These are phyloP conservation scores for Phlyctochytrium arcticum DNA, from an alignment of 192 early-diverging fungal genomes.

Conservation along the genomic window DNA sequence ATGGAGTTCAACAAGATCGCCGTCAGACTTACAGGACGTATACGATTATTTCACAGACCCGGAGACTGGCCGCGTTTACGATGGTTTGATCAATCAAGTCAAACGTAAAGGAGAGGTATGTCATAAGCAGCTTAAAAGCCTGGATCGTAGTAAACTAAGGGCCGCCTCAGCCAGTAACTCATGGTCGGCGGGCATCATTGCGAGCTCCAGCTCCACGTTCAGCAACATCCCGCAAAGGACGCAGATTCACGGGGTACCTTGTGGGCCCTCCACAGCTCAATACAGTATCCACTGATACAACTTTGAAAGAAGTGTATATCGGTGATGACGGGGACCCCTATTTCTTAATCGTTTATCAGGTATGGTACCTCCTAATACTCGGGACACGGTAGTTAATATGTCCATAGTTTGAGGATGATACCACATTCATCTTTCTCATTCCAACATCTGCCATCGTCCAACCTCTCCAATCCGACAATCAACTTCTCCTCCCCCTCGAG, in stretches of 20 bases:
- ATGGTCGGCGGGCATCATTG: no score
- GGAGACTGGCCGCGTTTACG: constrained; percentile 34
- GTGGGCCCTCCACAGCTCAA: constrained; percentile 20
- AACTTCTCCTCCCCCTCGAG: neutral
- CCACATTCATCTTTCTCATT: constrained; percentile 16
- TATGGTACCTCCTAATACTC: neutral
- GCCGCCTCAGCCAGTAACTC: no score
- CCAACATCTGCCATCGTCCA: neutral
- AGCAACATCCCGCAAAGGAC: neutral
- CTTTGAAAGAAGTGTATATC: constrained; percentile 18
- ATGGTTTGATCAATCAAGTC: constrained; percentile 35
- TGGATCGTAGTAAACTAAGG: neutral
- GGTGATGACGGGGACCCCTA: neutral
- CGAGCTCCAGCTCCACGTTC: no score
- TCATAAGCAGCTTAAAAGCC: neutral
- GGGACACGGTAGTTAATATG: neutral
- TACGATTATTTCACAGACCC: constrained; percentile 39
- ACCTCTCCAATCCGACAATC: neutral
- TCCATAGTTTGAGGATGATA: constrained; percentile 27
- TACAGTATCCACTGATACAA: neutral
- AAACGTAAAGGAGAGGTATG: constrained; percentile 42
- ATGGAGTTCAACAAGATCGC: constrained; percentile 9
- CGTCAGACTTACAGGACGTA: constrained; percentile 7
- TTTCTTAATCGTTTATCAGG: constrained; percentile 29
- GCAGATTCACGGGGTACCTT: constrained; percentile 28